Evolutionary conservation across 257 asterid genomes (phyloP), one percentile per base, ranked within the genome.

Genomic region (Cynanchum wilfordii): DNA sequence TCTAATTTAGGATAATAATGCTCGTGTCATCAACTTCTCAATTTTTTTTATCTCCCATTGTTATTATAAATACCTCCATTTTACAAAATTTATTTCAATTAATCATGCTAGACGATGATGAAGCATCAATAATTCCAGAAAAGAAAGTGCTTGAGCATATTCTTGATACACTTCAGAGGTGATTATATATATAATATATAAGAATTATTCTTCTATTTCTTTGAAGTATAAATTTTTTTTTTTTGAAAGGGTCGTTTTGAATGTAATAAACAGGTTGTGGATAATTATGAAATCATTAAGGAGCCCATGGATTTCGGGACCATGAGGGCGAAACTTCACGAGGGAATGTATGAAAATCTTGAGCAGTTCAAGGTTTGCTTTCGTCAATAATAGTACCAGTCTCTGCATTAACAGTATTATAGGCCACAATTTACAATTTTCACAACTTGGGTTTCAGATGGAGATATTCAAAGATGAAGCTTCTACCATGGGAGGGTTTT

Each of bases 291-390:
- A 49, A 85, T 91, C 77, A 86, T 94, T 42, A 83, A 87, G 78
- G 89, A 89, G 77, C 96, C 97, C 7, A 94, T 94, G 97, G 97
- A 94, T 82, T 94, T 94, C 12, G 97, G 89, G 51, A 94, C 97
- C n/a, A 91, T 91, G 93, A 86, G 97, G 82, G 97, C 96, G 66
- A 94, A 94, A 76, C 91, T 94, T 80, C 96, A 94, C 38, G 96
- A 94, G 79, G 97, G 93, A 66, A 77, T 91, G 96, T 91, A 91
- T 65, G 62, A 80, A 42, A 87, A 80, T 80, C 91, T 91, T 45
- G 80, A 89, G 77, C 88, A 91, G 62, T 94, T 91, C 68, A 89
- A 94, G 96, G 98, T 93, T 62, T 70, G 79, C 11, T 75, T 59
- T 62, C 9, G 13, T 44, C 20, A 5, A 30, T 4, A 36, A 58